A percentile compares a stretch with the other conserved stretches of the same genome.
Conservation (phyloP, 371 early-diverging fungal genomes). For the Mucor circinelloides region DNA sequence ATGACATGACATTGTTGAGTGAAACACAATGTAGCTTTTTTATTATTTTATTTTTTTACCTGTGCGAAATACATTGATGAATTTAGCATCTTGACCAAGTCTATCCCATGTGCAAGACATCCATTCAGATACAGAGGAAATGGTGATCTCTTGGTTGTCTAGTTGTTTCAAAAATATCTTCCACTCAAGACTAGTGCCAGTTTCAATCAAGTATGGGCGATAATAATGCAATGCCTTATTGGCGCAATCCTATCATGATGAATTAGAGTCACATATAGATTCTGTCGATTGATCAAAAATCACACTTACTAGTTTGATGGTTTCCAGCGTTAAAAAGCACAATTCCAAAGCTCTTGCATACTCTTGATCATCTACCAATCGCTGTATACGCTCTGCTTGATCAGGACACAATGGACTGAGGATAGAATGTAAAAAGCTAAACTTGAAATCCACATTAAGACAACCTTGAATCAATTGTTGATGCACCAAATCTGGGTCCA, state of each 20-base stretch:
- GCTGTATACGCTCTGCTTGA: conserved; percentile 25
- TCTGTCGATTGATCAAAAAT: background rate
- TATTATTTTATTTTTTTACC: conserved; percentile 18
- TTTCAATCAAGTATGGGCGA: conserved; percentile 23
- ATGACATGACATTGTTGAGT: no score
- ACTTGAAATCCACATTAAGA: conserved; percentile 53
- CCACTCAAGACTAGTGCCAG: conserved; percentile 58
- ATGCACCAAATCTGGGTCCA: conserved; percentile 49
- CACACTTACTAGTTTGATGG: conserved; percentile 69
- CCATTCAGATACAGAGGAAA: conserved; percentile 41
- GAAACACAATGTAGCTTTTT: no score
- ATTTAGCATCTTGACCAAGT: conserved; percentile 24
- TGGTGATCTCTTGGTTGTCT: conserved; percentile 30
- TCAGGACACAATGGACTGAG: conserved; percentile 55
- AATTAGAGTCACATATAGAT: background rate
- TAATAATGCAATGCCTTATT: conserved; percentile 32
- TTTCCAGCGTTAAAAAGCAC: conserved; percentile 70
- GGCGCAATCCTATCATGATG: conserved; percentile 20
- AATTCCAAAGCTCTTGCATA: conserved; percentile 56
- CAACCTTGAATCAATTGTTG: conserved; percentile 52
- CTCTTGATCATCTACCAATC: conserved; percentile 33
- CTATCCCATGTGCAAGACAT: conserved; percentile 35
- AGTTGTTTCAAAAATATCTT: conserved; percentile 61
- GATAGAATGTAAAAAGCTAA: conserved; percentile 58
- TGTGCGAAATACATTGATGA: conserved; percentile 29